phyloP scores from a whole-genome alignment of 1,284 basidiomycete genomes.

The Tilletia walkeri region DNA sequence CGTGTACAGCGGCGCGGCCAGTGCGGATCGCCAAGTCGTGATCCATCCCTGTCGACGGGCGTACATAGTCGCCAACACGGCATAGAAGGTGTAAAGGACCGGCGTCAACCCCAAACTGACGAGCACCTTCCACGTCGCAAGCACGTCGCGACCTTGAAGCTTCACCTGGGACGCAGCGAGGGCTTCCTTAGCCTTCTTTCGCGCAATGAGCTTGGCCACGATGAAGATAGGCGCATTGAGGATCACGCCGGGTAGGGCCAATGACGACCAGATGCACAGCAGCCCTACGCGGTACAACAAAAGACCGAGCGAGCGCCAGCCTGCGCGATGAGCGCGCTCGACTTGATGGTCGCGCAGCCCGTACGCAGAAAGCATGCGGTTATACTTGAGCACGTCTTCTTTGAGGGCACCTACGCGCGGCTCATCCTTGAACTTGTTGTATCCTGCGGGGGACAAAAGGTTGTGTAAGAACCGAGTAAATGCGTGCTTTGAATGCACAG shows the following conservation, averaged over 20 bases:
- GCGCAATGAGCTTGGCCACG: slow-evolving; percentile 81
- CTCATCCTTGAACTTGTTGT: slow-evolving; percentile 86
- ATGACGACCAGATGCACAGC: slow-evolving; percentile 76
- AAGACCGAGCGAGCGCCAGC: slow-evolving; percentile 83
- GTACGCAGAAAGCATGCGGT: slow-evolving; percentile 82
- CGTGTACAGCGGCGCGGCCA: slow-evolving; percentile 78
- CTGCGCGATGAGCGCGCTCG: slow-evolving; percentile 64
- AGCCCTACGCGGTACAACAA: slow-evolving; percentile 80
- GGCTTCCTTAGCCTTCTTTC: slow-evolving; percentile 92
- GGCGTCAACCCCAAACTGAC: slow-evolving; percentile 89
- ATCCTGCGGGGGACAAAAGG: slow-evolving; percentile 61
- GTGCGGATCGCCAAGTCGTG: slow-evolving; percentile 61
- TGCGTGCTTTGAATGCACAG: not conserved
- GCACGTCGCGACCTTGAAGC: slow-evolving; percentile 87
- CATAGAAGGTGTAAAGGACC: slow-evolving; percentile 68
- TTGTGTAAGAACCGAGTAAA: not conserved
- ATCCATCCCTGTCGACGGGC: slow-evolving; percentile 63
- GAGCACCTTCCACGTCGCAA: slow-evolving; percentile 97
- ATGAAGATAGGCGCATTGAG: slow-evolving; percentile 95
- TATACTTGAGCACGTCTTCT: slow-evolving; percentile 85
- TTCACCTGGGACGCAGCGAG: slow-evolving; percentile 95
- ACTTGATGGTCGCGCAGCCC: slow-evolving; percentile 98
- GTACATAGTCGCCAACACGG: slow-evolving; percentile 67
- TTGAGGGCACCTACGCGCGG: slow-evolving; percentile 81
- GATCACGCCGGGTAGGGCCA: slow-evolving; percentile 91